Evolutionary conservation across 345 rosid species (phyloP).

Genomic region (Camelina hispida): DNA sequence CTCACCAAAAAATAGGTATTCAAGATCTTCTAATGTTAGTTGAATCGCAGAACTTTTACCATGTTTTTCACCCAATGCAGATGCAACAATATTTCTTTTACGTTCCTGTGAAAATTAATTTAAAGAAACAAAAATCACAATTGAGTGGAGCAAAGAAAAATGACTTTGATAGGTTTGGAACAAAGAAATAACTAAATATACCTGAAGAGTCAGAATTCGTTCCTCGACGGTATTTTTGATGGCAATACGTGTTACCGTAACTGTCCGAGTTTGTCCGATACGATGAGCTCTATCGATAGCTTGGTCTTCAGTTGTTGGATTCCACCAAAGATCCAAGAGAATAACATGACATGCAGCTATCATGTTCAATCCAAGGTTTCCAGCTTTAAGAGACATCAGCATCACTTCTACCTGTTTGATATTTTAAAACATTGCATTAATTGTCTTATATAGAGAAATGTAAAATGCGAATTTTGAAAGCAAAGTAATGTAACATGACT

Average conservation of each 20-base stretch:
- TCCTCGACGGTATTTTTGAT: conserved; percentile 80
- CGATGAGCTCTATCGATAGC: conserved; percentile 82
- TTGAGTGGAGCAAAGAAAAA: conserved; percentile 3
- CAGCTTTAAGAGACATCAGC: conserved; percentile 93
- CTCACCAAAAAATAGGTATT: conserved; percentile 55
- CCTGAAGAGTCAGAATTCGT: conserved; percentile 83
- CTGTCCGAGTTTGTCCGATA: conserved; percentile 93
- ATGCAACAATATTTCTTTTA: conserved; percentile 85
- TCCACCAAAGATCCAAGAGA: conserved; percentile 96
- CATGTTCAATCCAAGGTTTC: conserved; percentile 95
- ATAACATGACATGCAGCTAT: conserved; percentile 92
- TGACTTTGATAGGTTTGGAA: conserved; percentile 1
- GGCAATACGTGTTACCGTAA: conserved; percentile 79
- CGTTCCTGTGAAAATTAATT: conserved; percentile 56
- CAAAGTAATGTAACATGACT: too few species aligned
- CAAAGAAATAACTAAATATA: conserved; percentile 28
- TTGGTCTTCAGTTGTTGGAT: conserved; percentile 68
- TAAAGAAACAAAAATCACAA: neutral
- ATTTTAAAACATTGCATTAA: neutral
- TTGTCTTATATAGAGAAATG: neutral
- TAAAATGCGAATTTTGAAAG: neutral
- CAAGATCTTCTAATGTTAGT: conserved; percentile 78
- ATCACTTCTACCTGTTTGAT: conserved; percentile 68
- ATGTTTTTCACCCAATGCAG: conserved; percentile 87
- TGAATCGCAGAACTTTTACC: conserved; percentile 64